Conservation (phyloP, 257 asterid genomes). For the Gentiana dahurica region DNA sequence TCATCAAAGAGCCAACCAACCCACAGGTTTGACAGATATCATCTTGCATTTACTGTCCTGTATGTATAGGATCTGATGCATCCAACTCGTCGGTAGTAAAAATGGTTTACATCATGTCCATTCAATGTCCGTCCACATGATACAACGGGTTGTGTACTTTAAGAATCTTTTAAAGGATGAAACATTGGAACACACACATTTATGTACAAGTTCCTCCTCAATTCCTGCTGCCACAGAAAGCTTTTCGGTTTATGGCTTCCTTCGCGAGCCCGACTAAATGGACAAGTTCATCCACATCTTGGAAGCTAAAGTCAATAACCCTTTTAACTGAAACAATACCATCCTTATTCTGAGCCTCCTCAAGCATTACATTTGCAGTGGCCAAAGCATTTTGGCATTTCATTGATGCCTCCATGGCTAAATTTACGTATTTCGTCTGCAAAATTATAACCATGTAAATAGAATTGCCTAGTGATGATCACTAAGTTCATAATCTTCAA, state of each 20-base stretch:
- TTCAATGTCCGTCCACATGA: no score
- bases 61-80: not conserved
- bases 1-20: no score
- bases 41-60: constrained; percentile 17
- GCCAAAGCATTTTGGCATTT: constrained; percentile 51
- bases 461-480: not conserved
- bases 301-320: constrained; percentile 72
- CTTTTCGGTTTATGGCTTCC: constrained; percentile 48
- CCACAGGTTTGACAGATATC: constrained; percentile 6
- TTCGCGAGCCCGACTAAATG: constrained; percentile 49
- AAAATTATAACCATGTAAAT: constrained; percentile 4
- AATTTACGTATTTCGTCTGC: constrained; percentile 62
- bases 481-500: not conserved
- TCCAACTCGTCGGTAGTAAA: no score
- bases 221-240: constrained; percentile 31
- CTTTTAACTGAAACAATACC: constrained; percentile 45
- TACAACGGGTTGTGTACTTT: no score
- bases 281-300: constrained; percentile 56
- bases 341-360: constrained; percentile 46
- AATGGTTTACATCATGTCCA: no score
- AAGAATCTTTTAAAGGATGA: constrained; percentile 4
- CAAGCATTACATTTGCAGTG: constrained; percentile 44
- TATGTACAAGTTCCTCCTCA: constrained; percentile 37
- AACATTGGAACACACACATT: constrained; percentile 11
- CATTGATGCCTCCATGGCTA: constrained; percentile 87